Base-by-base conservation (phyloP, 176 grass and related monocot genomes). In the Oryza glumipatula region DNA sequence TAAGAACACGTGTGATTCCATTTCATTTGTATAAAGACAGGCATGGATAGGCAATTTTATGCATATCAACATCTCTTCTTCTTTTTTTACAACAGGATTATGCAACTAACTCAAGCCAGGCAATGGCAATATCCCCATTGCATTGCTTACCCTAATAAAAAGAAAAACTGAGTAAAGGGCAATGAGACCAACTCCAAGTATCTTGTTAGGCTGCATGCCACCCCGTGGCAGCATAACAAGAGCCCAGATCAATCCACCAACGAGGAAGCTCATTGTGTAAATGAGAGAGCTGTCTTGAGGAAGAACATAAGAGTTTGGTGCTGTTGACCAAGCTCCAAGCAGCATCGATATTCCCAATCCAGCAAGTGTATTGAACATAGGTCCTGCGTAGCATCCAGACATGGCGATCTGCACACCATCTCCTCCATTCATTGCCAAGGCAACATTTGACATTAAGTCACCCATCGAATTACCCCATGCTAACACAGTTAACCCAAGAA, bases 381-480 rank as follows among this genome's bases (percentile, higher is more conserved):
- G 93, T 19, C 96, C 96, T 51, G 96, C 96, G 82, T 99, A 99
- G 71, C 96, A 99, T 79, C 96, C 93, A 75, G 96, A 96, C 89
- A 99, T 96, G 6, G 96, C 96, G 48, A 99, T 96, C 89, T 99
- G 96, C 60, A 88, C 91, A 2, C 96, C 89, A 0, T 96, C 96
- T 65, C 96, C 93, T 17, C 93, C 96, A 79, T 94, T 99, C 82
- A 99, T 84, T 11, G 96, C 89, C 76, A 99, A 74, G 84, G 91
- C 96, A 36, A 99, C 88, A 88, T 99, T 94, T 85, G 96, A 99
- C 89, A 99, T 89, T 10, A 99, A 87, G 84, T 99, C 96, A 9
- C 96, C 96, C 96, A 99, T 96, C 0, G 96, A 99, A 78, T 99
- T 99, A 16, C 96, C 96, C 96, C 93, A 99, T 78, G 96, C 96